Conservation (phyloP, 2,329 filamentous ascomycete species). For the Neoarthrinium moseri region DNA sequence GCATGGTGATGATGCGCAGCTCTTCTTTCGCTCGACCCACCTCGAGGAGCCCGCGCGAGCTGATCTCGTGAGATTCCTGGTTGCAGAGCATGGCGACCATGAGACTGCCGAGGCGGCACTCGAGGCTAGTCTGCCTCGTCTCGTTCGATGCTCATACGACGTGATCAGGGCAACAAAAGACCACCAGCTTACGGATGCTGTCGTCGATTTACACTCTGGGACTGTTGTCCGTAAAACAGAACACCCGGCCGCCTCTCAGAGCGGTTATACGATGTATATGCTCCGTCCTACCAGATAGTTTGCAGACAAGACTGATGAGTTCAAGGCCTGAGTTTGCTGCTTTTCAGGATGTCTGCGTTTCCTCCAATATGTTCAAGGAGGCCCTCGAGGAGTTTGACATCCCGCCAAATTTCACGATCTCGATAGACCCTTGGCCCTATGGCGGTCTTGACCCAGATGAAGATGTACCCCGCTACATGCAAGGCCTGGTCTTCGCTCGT, state of each 20-base stretch:
- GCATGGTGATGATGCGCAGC: background rate
- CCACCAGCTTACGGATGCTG: conserved; percentile 32
- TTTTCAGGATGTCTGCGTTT: conserved; percentile 38
- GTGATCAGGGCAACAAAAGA: conserved; percentile 28
- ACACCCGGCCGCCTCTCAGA: conserved; percentile 30
- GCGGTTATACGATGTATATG: conserved; percentile 33
- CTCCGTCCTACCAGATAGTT: too few relatives aligned
- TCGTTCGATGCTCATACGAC: conserved; percentile 45
- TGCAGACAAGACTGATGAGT: too few relatives aligned
- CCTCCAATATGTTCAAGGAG: conserved; percentile 43
- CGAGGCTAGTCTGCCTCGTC: conserved; percentile 31
- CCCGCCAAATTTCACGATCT: conserved; percentile 41
- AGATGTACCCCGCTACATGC: conserved; percentile 42
- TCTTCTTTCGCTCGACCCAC: background rate
- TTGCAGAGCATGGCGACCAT: background rate
- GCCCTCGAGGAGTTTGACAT: conserved; percentile 45
- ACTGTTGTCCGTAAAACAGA: conserved; percentile 24
- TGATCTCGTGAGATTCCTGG: background rate
- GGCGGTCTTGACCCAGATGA: conserved; percentile 40
- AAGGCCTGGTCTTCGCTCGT: conserved; percentile 47
- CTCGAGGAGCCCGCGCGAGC: background rate
- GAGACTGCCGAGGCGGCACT: conserved; percentile 12
- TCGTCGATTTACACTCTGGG: conserved; percentile 35
- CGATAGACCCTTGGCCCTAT: conserved; percentile 68
- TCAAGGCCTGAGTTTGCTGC: conserved; percentile 30